Percentiles rank a stretch among this genome's conserved stretches.
These are phyloP conservation scores for Crithidia fasciculata DNA, from an alignment of 208 protist species.

Conservation along the genomic window DNA sequence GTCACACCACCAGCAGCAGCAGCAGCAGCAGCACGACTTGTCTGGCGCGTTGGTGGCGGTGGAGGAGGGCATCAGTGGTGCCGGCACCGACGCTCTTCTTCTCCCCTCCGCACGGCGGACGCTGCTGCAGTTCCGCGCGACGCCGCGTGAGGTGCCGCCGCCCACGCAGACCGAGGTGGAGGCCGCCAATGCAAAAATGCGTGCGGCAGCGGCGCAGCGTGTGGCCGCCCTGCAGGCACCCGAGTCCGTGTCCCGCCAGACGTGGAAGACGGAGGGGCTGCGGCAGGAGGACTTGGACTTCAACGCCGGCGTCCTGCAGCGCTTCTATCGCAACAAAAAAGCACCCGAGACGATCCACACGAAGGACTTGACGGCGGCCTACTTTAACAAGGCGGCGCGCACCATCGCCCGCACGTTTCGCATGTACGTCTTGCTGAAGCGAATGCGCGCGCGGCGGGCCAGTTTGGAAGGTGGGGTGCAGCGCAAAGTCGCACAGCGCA, in stretches of 20 bases:
- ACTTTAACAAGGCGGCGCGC: constrained; percentile 69
- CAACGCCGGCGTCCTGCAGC: constrained; percentile 86
- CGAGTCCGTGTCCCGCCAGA: constrained; percentile 52
- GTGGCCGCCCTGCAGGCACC: constrained; percentile 42
- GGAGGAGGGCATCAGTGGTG: background rate
- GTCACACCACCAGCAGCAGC: constrained; percentile 1
- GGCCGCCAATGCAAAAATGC: constrained; percentile 62
- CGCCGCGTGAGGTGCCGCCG: constrained; percentile 34
- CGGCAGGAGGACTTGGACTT: constrained; percentile 79
- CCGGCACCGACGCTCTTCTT: background rate
- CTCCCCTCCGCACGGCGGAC: constrained; percentile 23
- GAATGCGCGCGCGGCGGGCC: constrained; percentile 28
- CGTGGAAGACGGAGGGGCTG: constrained; percentile 80
- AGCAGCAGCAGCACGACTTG: background rate
- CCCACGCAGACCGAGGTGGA: constrained; percentile 55
- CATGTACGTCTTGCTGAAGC: constrained; percentile 60
- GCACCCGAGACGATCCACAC: constrained; percentile 48
- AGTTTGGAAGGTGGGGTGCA: constrained; percentile 5
- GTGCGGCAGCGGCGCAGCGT: constrained; percentile 28
- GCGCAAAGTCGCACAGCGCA: constrained; percentile 38
- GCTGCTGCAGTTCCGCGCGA: constrained; percentile 63
- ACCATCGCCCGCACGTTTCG: constrained; percentile 78
- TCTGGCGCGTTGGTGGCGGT: background rate
- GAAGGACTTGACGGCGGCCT: constrained; percentile 54
- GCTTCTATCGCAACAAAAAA: constrained; percentile 53